These are phyloP conservation scores for Firmiana major DNA, from an alignment of 345 rosid species.

Conservation along the genomic window DNA sequence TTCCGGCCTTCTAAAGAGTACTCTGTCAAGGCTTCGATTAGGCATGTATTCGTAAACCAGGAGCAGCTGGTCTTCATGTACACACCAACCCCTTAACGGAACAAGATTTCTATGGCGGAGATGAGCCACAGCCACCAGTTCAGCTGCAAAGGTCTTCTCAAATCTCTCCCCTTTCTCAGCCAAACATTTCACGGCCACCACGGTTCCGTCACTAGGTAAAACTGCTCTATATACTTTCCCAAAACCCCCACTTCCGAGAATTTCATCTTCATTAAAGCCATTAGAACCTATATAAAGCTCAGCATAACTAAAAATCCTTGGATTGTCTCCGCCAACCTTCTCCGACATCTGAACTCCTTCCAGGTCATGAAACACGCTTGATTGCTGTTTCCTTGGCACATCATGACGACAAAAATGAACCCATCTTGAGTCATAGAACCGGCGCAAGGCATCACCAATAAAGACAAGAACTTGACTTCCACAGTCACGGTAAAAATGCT, in stretches of 20 bases:
- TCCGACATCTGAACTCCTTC: constrained; percentile 79
- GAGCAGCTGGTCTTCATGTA: constrained; percentile 73
- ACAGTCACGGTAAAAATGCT: constrained; percentile 38
- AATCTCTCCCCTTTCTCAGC: constrained; percentile 87
- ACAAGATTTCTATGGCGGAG: constrained; percentile 94
- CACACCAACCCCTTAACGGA: constrained; percentile 85
- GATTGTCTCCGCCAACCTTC: constrained; percentile 73
- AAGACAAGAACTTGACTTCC: constrained; percentile 40
- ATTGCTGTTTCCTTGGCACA: constrained; percentile 14
- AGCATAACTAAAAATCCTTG: constrained; percentile 82
- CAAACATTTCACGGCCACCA: constrained; percentile 85
- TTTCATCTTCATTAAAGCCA: constrained; percentile 59
- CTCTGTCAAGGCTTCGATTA: constrained; percentile 84
- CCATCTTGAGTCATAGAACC: constrained; percentile 45
- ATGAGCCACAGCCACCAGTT: constrained; percentile 87
- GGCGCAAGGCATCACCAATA: constrained; percentile 35
- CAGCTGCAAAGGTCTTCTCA: constrained; percentile 93
- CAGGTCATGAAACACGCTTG: constrained; percentile 50
- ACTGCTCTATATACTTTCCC: constrained; percentile 77
- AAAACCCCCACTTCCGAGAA: constrained; percentile 94
- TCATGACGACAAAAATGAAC: constrained; percentile 26
- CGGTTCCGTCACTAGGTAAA: constrained; percentile 84
- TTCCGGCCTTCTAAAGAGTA: constrained; percentile 60
- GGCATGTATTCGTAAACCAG: constrained; percentile 98
- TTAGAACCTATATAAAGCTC: constrained; percentile 92